Evolutionary conservation across 139 green algal genomes (phyloP).

Genomic region (Chlorella sorokiniana): DNA sequence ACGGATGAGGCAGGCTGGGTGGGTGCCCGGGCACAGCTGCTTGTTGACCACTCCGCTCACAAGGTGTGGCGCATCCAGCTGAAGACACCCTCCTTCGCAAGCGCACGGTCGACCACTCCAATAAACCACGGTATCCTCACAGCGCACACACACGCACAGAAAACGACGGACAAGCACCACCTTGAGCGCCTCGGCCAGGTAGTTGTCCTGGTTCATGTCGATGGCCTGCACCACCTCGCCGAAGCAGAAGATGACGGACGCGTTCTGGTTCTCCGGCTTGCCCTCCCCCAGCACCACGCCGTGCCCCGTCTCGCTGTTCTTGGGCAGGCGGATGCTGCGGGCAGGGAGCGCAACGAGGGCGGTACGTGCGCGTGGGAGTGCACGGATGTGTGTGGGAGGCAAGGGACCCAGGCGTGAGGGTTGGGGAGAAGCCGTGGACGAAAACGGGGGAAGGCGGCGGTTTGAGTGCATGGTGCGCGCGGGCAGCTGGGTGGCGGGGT

Average conservation of each 20-base stretch:
- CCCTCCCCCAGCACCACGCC: constrained; percentile 80
- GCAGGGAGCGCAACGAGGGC: not conserved
- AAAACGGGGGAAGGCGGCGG: not conserved
- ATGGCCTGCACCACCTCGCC: constrained; percentile 79
- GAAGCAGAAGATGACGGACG: constrained; percentile 82
- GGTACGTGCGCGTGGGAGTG: not conserved
- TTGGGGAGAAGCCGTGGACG: not conserved
- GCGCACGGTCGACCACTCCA: too few species aligned
- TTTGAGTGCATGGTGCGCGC: not conserved
- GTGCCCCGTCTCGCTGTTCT: constrained; percentile 44
- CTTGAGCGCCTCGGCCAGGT: constrained; percentile 77
- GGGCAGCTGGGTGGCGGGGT: too few species aligned
- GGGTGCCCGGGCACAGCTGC: too few species aligned
- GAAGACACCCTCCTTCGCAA: too few species aligned
- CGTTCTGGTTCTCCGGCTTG: constrained; percentile 95
- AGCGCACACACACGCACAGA: not conserved
- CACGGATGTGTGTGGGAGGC: not conserved
- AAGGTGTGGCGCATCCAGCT: too few species aligned
- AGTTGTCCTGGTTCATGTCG: constrained; percentile 92
- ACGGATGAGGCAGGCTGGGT: not conserved
- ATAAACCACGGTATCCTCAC: too few species aligned
- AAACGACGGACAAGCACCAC: not conserved
- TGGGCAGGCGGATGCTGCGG: constrained; percentile 67
- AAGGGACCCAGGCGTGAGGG: not conserved
- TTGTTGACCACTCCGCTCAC: too few species aligned